phyloP scores from a whole-genome alignment of 2,329 filamentous ascomycete genomes.

The Ascocoryne sarcoides region DNA sequence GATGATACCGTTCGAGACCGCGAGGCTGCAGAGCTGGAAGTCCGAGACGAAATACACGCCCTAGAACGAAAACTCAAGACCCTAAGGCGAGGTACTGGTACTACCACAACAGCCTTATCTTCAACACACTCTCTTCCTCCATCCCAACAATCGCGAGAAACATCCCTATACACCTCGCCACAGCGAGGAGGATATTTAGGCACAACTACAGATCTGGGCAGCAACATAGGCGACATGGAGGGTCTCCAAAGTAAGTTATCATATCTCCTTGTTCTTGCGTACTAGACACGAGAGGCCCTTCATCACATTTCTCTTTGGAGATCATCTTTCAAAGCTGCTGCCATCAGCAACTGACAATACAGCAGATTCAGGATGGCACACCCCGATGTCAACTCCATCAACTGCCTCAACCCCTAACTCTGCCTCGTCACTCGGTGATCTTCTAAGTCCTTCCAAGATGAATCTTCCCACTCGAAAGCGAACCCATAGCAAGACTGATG shows the following conservation, averaged over 20 bases:
- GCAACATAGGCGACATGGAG: too few relatives aligned
- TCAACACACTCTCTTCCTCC: constrained; percentile 2
- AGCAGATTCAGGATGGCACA: constrained; percentile 5
- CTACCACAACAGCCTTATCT: constrained; percentile 5
- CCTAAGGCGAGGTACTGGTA: constrained; percentile 6
- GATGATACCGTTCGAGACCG: constrained; percentile 21
- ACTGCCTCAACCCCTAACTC: constrained; percentile 20
- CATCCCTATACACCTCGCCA: background rate
- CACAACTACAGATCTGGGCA: too few relatives aligned
- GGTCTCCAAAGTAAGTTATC: constrained; percentile 1
- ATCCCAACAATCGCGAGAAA: background rate
- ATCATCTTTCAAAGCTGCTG: background rate
- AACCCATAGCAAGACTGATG: constrained; percentile 21
- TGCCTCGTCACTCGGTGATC: constrained; percentile 9
- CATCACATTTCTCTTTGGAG: background rate
- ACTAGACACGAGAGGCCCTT: background rate
- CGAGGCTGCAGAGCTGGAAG: constrained; percentile 21
- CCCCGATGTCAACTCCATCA: constrained; percentile 7
- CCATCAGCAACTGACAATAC: constrained; percentile 7
- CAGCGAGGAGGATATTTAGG: background rate
- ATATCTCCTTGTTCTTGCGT: background rate
- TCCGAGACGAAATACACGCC: constrained; percentile 24
- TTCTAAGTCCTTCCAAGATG: constrained; percentile 12
- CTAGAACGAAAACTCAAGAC: constrained; percentile 25
- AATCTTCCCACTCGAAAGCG: constrained; percentile 24